Conservation (phyloP, 768 basidiomycete species). For the Chalciporus sphaerocephalus region DNA sequence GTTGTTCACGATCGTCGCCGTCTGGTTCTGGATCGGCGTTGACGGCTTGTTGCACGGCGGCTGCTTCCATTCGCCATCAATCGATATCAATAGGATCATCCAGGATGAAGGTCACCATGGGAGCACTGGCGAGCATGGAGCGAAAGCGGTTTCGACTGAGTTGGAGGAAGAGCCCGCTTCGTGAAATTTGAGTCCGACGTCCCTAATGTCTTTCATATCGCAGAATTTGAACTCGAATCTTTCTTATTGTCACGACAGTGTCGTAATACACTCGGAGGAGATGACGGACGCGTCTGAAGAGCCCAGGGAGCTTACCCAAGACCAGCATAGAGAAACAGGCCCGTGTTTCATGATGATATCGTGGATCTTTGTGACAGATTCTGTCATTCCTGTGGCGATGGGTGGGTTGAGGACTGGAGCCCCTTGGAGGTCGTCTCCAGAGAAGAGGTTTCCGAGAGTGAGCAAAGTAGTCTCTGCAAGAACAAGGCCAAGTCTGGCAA, state of each 20-base stretch:
- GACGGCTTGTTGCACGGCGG: conserved; percentile 8
- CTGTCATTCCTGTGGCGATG: conserved; percentile 22
- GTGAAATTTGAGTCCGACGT: conserved; percentile 25
- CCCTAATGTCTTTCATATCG: conserved; percentile 21
- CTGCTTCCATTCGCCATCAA: conserved; percentile 19
- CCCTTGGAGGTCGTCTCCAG: neutral
- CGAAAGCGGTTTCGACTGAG: conserved; percentile 21
- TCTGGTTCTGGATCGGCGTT: conserved; percentile 23
- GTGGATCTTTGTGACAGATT: conserved; percentile 12
- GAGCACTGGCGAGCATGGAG: conserved; percentile 14
- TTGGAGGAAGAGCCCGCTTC: conserved; percentile 24
- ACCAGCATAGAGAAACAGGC: too few species aligned
- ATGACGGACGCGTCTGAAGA: conserved; percentile 23
- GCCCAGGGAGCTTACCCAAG: conserved; percentile 6
- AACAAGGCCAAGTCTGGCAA: conserved; percentile 2
- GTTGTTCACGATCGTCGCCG: conserved; percentile 18
- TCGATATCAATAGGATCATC: conserved; percentile 29
- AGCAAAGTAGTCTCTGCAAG: conserved; percentile 1
- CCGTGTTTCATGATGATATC: conserved; percentile 11
- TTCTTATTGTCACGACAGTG: conserved; percentile 8
- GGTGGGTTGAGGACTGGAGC: conserved; percentile 19
- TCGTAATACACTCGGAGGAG: conserved; percentile 28
- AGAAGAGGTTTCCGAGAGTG: neutral
- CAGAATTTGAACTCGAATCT: conserved; percentile 24
- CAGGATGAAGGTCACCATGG: conserved; percentile 23